phyloP scores from a whole-genome alignment of 441 rosid genomes.

The Adansonia rubrostipa region DNA sequence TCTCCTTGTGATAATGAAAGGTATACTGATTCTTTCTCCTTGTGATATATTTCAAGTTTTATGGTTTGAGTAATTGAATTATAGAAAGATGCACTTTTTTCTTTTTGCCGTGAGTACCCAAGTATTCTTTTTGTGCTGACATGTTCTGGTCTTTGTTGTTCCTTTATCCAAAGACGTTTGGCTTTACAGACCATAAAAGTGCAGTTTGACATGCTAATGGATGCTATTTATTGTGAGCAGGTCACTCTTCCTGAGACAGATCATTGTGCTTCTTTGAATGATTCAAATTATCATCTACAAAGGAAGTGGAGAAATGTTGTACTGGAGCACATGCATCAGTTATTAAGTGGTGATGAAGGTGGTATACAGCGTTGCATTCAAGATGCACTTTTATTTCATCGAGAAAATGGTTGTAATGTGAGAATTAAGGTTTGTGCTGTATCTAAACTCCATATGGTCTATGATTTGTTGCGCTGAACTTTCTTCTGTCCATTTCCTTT shows the following conservation, averaged over 20 bases:
- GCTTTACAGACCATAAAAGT: neutral
- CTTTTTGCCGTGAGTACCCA: neutral
- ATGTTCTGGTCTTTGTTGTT: neutral
- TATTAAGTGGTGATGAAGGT: constrained; percentile 48
- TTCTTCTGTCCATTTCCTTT: constrained; percentile 17
- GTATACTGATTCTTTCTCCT: neutral
- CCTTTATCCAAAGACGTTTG: constrained; percentile 20
- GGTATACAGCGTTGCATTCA: constrained; percentile 53
- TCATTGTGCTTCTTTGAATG: constrained; percentile 30
- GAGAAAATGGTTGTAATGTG: constrained; percentile 31
- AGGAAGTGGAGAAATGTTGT: constrained; percentile 47
- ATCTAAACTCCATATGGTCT: neutral
- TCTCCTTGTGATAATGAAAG: neutral
- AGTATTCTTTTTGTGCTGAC: constrained; percentile 13
- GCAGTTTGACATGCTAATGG: constrained; percentile 24
- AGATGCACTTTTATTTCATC: constrained; percentile 44
- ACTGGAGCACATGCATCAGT: constrained; percentile 49
- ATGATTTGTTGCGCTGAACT: neutral
- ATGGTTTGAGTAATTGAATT: constrained; percentile 3
- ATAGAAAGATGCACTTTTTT: neutral
- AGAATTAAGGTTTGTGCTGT: constrained; percentile 47
- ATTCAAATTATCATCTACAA: constrained; percentile 34
- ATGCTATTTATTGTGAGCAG: constrained; percentile 27
- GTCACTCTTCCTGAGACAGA: constrained; percentile 18
- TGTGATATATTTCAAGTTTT: neutral